Evolutionary conservation across 106 monocot species (phyloP), one percentile per base, ranked within the genome.

Genomic region (Iris macrosiphon): DNA sequence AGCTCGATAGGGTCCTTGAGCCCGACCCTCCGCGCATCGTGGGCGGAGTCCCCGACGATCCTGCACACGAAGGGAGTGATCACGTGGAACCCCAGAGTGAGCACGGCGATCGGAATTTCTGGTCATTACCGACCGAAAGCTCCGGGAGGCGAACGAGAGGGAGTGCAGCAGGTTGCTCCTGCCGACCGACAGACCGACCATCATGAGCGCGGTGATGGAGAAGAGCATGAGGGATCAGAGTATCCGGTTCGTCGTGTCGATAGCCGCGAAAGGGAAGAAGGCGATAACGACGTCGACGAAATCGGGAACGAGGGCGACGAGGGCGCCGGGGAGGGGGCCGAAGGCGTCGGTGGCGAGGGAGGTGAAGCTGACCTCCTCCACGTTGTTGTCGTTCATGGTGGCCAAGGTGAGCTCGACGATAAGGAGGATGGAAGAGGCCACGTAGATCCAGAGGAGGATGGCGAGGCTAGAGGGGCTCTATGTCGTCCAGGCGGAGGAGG

Each of bases 21-120:
- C 27, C 85, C 79, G 4, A 79, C 91, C 24, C 57, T 81, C 4
- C 85, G 57, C 0, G 81, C 85, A 68, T 82, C 73, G 2, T 55
- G 31, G 26, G 57, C 58, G 0, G 72, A 74, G 33, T 70, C 58
- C 15, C 82, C 82, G 0, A 76, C 75, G 45, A 92, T 66, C 56
- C 52, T 86, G 56, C 91, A 92, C 32, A 82, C 69, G 54, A 86
- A 86, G 1, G 91, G 85, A 44, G 85, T 92, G 42, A 92, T 82
- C 13, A 82, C 87, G 62, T 92, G 91, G 46, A 92, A 92, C 1
- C 91, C 91, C 13, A 92, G 38, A 1, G 91, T 92, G 7, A 92
- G 76, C 26, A 92, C 82, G 0, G 85, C 79, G 17, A 86, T 75
- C 4, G 82, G 85, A 25, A 92, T 73, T 0, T 82, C 82, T 2